Percentiles rank a stretch among this genome's conserved stretches.
These are phyloP conservation scores for Ogataea nonfermentans DNA, from an alignment of 805 yeast species.

Conservation along the genomic window DNA sequence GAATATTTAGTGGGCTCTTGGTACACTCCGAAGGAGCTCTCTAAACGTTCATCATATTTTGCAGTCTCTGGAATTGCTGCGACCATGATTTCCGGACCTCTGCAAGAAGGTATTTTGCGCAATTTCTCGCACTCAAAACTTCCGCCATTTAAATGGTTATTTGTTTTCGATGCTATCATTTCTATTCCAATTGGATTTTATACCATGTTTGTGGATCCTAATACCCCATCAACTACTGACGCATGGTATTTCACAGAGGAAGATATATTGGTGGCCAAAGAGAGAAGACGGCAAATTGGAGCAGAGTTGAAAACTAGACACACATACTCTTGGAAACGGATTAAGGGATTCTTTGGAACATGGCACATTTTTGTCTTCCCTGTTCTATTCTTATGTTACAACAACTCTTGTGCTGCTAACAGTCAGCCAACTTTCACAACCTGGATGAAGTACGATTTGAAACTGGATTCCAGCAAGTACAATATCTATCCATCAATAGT, in stretches of 20 bases:
- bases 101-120: slow-evolving; percentile 33
- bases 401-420: slow-evolving; percentile 35
- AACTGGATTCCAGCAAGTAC: slow-evolving; percentile 35
- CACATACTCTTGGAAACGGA: slow-evolving; percentile 39
- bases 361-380: slow-evolving; percentile 52
- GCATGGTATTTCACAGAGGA: slow-evolving; percentile 39
- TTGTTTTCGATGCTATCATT: slow-evolving; percentile 43
- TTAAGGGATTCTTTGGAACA: slow-evolving; percentile 41
- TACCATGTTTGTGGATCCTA: slow-evolving; percentile 43
- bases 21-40: slow-evolving; percentile 34
- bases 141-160: slow-evolving; percentile 46
- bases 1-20: slow-evolving; percentile 41
- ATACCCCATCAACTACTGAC: slow-evolving; percentile 43
- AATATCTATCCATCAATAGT: slow-evolving; percentile 43
- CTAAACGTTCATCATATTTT: slow-evolving; percentile 36
- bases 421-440: slow-evolving; percentile 42
- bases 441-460: slow-evolving; percentile 42
- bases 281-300: slow-evolving; percentile 41
- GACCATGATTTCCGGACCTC: slow-evolving; percentile 37
- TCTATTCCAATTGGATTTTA: slow-evolving; percentile 39
- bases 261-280: slow-evolving; percentile 42
- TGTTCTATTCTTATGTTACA: slow-evolving; percentile 37
- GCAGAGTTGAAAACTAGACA: slow-evolving; percentile 44
- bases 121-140: slow-evolving; percentile 19
- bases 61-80: slow-evolving; percentile 37